Conservation (phyloP, 345 rosid genomes). For the Trapa incisa region DNA sequence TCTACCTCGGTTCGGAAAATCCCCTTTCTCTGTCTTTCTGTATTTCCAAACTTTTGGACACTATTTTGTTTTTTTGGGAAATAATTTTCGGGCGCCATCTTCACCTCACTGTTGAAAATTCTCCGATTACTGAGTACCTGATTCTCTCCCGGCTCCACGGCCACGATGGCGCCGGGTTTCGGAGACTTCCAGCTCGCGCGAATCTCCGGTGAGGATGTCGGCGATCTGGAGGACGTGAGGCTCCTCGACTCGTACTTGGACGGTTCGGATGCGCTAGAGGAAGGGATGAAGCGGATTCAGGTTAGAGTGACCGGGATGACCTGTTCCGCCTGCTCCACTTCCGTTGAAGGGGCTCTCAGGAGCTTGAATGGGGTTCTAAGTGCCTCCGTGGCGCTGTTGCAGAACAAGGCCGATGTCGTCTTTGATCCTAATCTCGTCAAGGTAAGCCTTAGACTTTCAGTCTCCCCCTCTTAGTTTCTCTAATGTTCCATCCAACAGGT, state of each 20-base stretch:
- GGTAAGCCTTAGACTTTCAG: conserved; percentile 22
- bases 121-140: background rate
- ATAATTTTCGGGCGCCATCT: background rate
- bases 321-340: conserved; percentile 94
- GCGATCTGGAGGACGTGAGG: conserved; percentile 65
- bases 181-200: conserved; percentile 58
- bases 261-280: conserved; percentile 11
- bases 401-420: conserved; percentile 73
- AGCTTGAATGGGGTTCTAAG: conserved; percentile 46
- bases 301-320: conserved; percentile 94
- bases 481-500: too few species aligned
- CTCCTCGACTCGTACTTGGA: conserved; percentile 66
- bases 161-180: conserved; percentile 49
- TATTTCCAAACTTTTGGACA: background rate
- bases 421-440: conserved; percentile 59
- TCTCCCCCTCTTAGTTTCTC: too few species aligned
- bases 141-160: background rate
- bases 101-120: background rate
- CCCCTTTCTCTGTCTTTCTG: background rate
- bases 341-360: conserved; percentile 78
- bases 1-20: background rate
- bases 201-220: conserved; percentile 18
- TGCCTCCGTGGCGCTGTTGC: conserved; percentile 91
- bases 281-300: conserved; percentile 47
- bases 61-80: too few species aligned